These are phyloP conservation scores for Collybiopsis confluens DNA, from an alignment of 768 basidiomycete genomes.

Conservation along the genomic window DNA sequence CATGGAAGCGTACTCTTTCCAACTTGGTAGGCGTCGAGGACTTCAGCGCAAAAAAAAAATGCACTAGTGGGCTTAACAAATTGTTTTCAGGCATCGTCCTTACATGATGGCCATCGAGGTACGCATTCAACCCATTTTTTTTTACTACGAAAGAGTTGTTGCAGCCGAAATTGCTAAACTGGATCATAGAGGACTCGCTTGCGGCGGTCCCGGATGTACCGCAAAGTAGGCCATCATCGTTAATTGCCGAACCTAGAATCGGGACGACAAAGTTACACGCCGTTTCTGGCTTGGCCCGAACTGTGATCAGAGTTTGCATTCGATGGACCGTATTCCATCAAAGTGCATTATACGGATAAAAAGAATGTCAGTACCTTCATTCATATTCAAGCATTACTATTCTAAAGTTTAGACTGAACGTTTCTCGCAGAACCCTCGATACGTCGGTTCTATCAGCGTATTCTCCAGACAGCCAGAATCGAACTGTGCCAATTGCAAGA, in stretches of 20 bases:
- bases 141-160: no score
- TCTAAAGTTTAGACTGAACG: not conserved
- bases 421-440: not conserved
- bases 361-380: not conserved
- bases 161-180: no score
- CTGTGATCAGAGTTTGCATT: not conserved
- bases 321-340: not conserved
- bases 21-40: not conserved
- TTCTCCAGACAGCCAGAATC: not conserved
- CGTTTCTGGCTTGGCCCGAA: not conserved
- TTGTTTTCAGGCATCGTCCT: not conserved
- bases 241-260: no score
- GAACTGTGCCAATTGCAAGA: not conserved
- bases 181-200: no score
- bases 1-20: not conserved
- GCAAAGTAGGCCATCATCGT: no score
- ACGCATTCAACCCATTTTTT: not conserved
- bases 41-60: no score
- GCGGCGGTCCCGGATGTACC: no score
- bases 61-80: not conserved
- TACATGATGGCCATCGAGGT: not conserved
- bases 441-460: not conserved
- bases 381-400: no score
- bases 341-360: not conserved
- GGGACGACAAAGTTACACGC: no score